Evolutionary conservation across 768 basidiomycete genomes (phyloP).

Genomic region (Pleurotus tuoliensis): DNA sequence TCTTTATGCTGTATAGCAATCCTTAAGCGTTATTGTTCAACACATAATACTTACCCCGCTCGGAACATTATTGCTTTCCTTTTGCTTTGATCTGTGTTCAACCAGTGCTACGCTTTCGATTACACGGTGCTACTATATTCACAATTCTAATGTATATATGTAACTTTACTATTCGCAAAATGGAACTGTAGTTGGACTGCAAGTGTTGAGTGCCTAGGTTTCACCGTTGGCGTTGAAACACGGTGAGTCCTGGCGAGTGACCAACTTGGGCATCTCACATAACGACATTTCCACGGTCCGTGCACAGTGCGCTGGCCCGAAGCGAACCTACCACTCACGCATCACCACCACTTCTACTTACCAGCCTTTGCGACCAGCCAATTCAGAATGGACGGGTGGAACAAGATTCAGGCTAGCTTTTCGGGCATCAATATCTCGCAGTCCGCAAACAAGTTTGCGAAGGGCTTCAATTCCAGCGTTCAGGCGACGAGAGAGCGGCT

Average conservation of each 20-base stretch:
- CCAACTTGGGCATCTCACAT: neutral
- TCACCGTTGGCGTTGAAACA: neutral
- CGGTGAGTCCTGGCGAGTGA: neutral
- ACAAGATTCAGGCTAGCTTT: conserved; percentile 60
- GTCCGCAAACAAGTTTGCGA: conserved; percentile 71
- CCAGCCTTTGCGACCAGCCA: neutral
- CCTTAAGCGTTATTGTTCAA: neutral
- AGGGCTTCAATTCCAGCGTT: conserved; percentile 76
- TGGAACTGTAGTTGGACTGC: neutral
- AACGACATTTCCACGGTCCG: conserved; percentile 3
- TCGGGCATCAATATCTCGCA: conserved; percentile 66
- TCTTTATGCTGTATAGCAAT: neutral
- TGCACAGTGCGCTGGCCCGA: neutral
- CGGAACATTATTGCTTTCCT: neutral
- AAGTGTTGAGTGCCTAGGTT: neutral
- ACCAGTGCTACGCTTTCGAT: neutral
- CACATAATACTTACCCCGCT: neutral
- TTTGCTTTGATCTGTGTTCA: neutral
- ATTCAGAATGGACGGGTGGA: conserved; percentile 57
- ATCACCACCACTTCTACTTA: neutral
- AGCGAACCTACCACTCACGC: too few species aligned
- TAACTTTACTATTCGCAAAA: neutral
- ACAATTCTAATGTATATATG: neutral
- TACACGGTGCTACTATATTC: neutral
- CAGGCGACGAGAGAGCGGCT: conserved; percentile 86